Conservation (phyloP, 208 protist genomes). For the Crithidia expoeki region DNA sequence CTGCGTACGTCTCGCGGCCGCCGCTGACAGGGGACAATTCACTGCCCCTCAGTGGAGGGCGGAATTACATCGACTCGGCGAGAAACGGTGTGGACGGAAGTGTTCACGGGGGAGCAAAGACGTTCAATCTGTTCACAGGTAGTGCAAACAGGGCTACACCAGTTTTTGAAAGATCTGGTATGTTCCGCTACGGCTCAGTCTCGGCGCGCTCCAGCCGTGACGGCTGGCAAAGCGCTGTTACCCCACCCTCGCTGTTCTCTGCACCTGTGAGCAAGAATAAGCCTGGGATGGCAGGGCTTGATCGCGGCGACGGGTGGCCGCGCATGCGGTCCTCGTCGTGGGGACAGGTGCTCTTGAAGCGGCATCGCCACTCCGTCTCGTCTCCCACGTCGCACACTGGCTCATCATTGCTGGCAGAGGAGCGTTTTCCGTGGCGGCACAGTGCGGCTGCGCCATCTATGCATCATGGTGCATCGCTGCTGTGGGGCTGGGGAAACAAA, state of each 20-base stretch:
- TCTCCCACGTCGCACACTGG: not conserved
- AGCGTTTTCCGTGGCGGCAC: slow-evolving; percentile 21
- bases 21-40: not conserved
- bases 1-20: not conserved
- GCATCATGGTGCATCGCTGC: slow-evolving; percentile 21
- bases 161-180: not conserved
- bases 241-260: not conserved
- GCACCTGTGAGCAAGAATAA: not conserved
- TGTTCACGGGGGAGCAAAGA: not conserved
- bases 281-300: not conserved
- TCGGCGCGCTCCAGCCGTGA: not conserved
- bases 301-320: not conserved
- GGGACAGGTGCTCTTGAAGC: not conserved
- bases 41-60: not conserved
- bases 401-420: not conserved
- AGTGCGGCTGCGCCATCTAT: slow-evolving; percentile 4
- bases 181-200: slow-evolving; percentile 20
- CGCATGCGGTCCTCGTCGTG: not conserved
- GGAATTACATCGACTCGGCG: not conserved
- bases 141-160: not conserved
- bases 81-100: not conserved
- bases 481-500: slow-evolving; percentile 31
- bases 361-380: not conserved
- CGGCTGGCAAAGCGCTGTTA: not conserved
- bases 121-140: not conserved